Conservation (phyloP, 805 yeast genomes). For the Diddensiella caesifluorescens region DNA sequence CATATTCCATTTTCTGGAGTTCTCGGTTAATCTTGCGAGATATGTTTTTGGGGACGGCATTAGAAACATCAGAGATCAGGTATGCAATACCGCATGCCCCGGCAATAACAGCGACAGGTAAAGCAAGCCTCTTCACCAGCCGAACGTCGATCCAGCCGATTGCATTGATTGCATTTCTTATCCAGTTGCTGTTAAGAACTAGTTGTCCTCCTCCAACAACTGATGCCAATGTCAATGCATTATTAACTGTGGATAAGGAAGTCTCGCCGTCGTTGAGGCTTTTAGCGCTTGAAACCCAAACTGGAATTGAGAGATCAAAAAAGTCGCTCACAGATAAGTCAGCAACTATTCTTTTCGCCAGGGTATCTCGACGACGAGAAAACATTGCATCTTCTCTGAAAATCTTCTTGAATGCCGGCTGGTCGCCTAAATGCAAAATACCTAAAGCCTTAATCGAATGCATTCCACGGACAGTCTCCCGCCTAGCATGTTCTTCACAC, state of each 20-base stretch:
- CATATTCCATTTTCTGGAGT: conserved; percentile 65
- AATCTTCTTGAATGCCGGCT: conserved; percentile 41
- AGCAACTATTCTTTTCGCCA: conserved; percentile 53
- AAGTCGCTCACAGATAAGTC: conserved; percentile 66
- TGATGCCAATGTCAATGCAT: conserved; percentile 27
- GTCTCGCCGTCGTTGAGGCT: conserved; percentile 6
- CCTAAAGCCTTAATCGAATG: conserved; percentile 60
- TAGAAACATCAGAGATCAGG: conserved; percentile 74
- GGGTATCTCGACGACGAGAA: conserved; percentile 59
- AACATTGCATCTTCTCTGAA: conserved; percentile 72
- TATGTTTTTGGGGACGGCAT: conserved; percentile 80
- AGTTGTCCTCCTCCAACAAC: conserved; percentile 28
- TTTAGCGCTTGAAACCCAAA: conserved; percentile 4
- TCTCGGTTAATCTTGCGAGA: conserved; percentile 64
- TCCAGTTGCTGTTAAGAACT: conserved; percentile 22
- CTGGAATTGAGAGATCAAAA: conserved; percentile 60
- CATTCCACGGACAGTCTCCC: conserved; percentile 55
- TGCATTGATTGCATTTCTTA: conserved; percentile 17
- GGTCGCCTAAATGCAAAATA: conserved; percentile 55
- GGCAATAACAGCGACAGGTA: conserved; percentile 49
- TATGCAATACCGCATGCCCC: conserved; percentile 54
- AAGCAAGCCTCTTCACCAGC: conserved; percentile 38
- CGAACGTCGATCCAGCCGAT: conserved; percentile 14
- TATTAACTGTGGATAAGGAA: conserved; percentile 15
- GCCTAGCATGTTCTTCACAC: conserved; percentile 67